Conservation (phyloP, 805 yeast genomes). For the Ascoidea asiatica region DNA sequence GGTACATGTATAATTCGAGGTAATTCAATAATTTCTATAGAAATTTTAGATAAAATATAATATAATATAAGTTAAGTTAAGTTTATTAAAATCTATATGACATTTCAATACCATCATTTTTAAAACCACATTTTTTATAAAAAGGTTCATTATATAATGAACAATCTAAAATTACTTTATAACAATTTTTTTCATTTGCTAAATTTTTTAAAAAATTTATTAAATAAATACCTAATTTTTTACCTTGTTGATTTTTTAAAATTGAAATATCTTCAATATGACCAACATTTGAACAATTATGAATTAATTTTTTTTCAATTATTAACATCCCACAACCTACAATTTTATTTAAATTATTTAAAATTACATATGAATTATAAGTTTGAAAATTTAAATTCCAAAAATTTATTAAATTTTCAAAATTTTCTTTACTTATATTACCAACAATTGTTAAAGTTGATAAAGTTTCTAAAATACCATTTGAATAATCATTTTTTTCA, state of each 20-base stretch:
- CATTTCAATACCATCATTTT: constrained; percentile 59
- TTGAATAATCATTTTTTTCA: constrained; percentile 37
- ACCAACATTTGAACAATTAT: constrained; percentile 74
- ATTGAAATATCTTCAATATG: constrained; percentile 95
- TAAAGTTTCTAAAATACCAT: constrained; percentile 52
- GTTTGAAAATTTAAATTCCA: constrained; percentile 41
- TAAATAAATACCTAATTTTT: constrained; percentile 57
- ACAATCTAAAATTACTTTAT: constrained; percentile 85
- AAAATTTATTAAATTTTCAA: constrained; percentile 33
- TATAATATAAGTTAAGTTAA: neutral
- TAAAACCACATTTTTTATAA: constrained; percentile 79
- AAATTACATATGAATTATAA: constrained; percentile 56
- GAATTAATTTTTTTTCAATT: constrained; percentile 74
- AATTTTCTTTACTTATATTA: constrained; percentile 36
- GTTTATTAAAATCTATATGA: constrained; percentile 26
- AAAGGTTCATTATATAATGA: constrained; percentile 69
- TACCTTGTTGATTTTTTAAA: constrained; percentile 62
- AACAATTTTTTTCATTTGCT: constrained; percentile 55
- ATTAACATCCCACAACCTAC: constrained; percentile 80
- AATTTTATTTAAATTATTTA: constrained; percentile 29
- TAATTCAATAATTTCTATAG: constrained; percentile 62
- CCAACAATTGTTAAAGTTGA: constrained; percentile 77
- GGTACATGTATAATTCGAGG: constrained; percentile 73
- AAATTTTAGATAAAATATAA: constrained; percentile 26
- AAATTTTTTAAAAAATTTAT: constrained; percentile 47